phyloP scores from a whole-genome alignment of 345 rosid genomes.

The Salix viminalis region DNA sequence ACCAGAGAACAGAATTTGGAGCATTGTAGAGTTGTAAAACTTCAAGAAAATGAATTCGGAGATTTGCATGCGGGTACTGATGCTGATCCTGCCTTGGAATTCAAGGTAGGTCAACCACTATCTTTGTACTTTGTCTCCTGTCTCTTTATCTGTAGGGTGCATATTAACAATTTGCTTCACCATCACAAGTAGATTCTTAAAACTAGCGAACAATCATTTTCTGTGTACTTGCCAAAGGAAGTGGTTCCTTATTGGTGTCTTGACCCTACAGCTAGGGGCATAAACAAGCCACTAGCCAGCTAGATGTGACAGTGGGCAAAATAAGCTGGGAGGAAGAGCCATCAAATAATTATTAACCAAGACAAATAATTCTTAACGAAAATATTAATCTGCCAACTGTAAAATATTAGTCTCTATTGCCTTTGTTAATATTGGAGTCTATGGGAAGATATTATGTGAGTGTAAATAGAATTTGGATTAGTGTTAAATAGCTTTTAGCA shows the following conservation, averaged over 20 bases:
- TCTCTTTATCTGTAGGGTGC: background rate
- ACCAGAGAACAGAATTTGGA: slow-evolving; percentile 31
- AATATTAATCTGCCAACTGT: background rate
- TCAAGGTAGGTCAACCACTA: slow-evolving; percentile 36
- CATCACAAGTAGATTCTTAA: background rate
- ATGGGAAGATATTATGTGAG: too few relatives aligned
- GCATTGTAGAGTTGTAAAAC: slow-evolving; percentile 30
- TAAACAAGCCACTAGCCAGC: background rate
- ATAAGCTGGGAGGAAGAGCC: background rate
- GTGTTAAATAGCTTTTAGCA: too few relatives aligned
- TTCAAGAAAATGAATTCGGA: slow-evolving; percentile 51
- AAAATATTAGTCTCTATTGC: too few relatives aligned
- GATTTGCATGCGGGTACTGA: slow-evolving; percentile 51
- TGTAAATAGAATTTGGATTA: too few relatives aligned
- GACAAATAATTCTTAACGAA: too few relatives aligned
- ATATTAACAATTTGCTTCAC: background rate
- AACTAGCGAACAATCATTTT: background rate
- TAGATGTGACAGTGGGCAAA: background rate
- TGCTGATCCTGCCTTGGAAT: slow-evolving; percentile 29
- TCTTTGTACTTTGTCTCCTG: background rate
- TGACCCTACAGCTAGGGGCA: background rate
- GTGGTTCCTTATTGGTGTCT: background rate
- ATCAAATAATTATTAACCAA: background rate
- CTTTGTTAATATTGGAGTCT: too few relatives aligned
- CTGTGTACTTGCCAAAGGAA: background rate